phyloP scores from a whole-genome alignment of 2,329 filamentous ascomycete genomes.

The Cytospora schulzeri region DNA sequence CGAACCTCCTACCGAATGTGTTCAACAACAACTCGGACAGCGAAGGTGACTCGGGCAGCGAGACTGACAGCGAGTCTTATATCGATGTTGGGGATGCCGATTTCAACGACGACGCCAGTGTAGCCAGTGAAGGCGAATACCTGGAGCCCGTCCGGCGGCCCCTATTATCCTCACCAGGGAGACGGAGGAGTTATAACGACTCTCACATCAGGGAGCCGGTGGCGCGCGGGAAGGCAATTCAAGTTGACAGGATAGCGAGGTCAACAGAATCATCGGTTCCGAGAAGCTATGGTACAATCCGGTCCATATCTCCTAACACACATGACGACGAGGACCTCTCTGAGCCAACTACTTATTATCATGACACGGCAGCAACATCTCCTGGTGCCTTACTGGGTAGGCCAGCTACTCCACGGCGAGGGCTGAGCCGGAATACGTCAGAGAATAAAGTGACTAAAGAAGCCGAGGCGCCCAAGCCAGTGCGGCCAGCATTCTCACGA shows the following conservation, averaged over 20 bases:
- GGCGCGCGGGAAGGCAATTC: conserved; percentile 19
- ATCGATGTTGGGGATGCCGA: conserved; percentile 34
- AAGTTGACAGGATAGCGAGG: conserved; percentile 19
- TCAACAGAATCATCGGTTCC: not conserved
- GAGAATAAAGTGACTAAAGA: not conserved
- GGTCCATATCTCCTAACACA: not conserved
- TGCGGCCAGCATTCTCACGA: conserved; percentile 52
- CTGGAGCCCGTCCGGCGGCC: conserved; percentile 37
- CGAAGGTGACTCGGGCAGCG: conserved; percentile 31
- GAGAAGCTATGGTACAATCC: conserved; percentile 20
- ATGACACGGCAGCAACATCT: conserved; percentile 9
- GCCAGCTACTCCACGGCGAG: conserved; percentile 7
- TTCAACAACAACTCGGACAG: conserved; percentile 44
- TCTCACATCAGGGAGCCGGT: conserved; percentile 10
- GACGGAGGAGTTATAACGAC: conserved; percentile 47
- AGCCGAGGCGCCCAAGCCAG: conserved; percentile 30
- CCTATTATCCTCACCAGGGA: conserved; percentile 31
- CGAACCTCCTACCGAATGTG: conserved; percentile 66
- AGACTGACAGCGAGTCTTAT: conserved; percentile 32
- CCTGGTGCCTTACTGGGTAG: conserved; percentile 12
- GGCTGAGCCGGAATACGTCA: conserved; percentile 17
- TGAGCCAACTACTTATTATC: not conserved
- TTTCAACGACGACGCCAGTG: conserved; percentile 43
- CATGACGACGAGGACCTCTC: not conserved
- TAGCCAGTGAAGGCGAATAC: conserved; percentile 45